phyloP scores from a whole-genome alignment of 2,329 filamentous ascomycete genomes.

The Pseudocercospora cruenta region DNA sequence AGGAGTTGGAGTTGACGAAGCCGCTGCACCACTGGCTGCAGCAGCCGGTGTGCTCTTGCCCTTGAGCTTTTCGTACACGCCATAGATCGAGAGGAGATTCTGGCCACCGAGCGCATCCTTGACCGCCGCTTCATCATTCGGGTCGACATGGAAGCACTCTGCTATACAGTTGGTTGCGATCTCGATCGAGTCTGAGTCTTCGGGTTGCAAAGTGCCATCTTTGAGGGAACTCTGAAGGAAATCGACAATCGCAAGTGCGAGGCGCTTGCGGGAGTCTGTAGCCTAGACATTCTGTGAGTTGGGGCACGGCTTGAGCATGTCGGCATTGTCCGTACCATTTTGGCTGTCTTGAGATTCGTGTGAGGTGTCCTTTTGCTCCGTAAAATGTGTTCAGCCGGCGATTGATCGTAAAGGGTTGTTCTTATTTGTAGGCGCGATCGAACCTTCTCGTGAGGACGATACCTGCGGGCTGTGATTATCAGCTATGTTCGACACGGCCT shows the following conservation, averaged over 20 bases:
- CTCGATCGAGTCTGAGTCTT: slow-evolving; percentile 92
- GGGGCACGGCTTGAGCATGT: background rate
- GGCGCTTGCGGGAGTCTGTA: slow-evolving; percentile 71
- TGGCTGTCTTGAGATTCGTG: slow-evolving; percentile 5
- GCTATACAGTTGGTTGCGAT: slow-evolving; percentile 92
- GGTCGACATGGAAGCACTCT: slow-evolving; percentile 93
- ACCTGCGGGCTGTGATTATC: background rate
- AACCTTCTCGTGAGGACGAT: background rate
- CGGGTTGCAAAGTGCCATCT: slow-evolving; percentile 84
- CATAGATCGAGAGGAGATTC: slow-evolving; percentile 88
- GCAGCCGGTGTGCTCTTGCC: slow-evolving; percentile 59
- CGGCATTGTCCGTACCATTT: slow-evolving; percentile 14
- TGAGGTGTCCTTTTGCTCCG: background rate
- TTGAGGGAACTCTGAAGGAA: slow-evolving; percentile 83
- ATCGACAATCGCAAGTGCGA: slow-evolving; percentile 95
- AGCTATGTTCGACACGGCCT: background rate
- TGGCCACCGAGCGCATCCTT: slow-evolving; percentile 80
- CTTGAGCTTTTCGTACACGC: slow-evolving; percentile 94
- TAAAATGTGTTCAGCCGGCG: background rate
- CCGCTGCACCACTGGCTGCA: slow-evolving; percentile 44
- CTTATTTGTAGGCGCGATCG: background rate
- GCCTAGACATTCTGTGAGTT: slow-evolving; percentile 37
- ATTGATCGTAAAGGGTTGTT: background rate
- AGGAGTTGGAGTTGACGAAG: slow-evolving; percentile 51
- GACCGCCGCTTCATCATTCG: slow-evolving; percentile 72